A percentile compares a stretch with the other conserved stretches of the same genome.
phyloP scores from a whole-genome alignment of 2,329 filamentous ascomycete genomes.

The Aspergillus hortae region DNA sequence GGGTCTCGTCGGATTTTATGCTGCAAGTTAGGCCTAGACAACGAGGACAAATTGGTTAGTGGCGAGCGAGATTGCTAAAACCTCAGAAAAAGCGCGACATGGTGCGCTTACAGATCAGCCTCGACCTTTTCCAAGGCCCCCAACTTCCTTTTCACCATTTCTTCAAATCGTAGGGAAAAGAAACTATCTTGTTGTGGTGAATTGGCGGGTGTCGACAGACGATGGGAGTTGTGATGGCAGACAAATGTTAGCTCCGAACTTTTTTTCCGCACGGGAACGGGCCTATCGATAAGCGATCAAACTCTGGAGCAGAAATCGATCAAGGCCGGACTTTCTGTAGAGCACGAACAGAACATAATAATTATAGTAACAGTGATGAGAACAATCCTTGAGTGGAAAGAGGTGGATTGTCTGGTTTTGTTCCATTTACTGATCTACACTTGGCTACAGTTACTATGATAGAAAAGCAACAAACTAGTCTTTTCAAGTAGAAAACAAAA shows the following conservation, averaged over 20 bases:
- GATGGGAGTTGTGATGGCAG: constrained; percentile 43
- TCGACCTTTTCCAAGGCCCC: constrained; percentile 94
- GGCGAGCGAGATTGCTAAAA: constrained; percentile 13
- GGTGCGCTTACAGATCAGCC: constrained; percentile 67
- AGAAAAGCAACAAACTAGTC: constrained; percentile 12
- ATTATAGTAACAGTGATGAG: too few species aligned
- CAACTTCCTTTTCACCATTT: constrained; percentile 82
- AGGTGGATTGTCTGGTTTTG: too few species aligned
- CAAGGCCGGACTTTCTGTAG: too few species aligned
- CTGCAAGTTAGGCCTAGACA: constrained; percentile 70
- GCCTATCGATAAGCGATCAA: constrained; percentile 33
- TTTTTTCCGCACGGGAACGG: constrained; percentile 20
- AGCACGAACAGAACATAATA: too few species aligned
- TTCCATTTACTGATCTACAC: too few species aligned
- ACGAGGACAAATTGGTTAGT: constrained; percentile 20
- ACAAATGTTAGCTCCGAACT: constrained; percentile 10
- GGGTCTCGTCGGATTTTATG: constrained; percentile 90
- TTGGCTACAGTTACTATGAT: too few species aligned
- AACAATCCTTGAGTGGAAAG: too few species aligned
- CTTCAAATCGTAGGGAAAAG: constrained; percentile 4
- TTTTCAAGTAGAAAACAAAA: constrained; percentile 22
- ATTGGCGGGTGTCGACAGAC: constrained; percentile 58
- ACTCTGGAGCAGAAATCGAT: background rate
- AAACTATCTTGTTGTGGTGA: constrained; percentile 51
- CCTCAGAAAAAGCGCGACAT: background rate